Evolutionary conservation across 345 rosid species (phyloP), one percentile per base, ranked within the genome.

Genomic region (Hirschfeldia incana): DNA sequence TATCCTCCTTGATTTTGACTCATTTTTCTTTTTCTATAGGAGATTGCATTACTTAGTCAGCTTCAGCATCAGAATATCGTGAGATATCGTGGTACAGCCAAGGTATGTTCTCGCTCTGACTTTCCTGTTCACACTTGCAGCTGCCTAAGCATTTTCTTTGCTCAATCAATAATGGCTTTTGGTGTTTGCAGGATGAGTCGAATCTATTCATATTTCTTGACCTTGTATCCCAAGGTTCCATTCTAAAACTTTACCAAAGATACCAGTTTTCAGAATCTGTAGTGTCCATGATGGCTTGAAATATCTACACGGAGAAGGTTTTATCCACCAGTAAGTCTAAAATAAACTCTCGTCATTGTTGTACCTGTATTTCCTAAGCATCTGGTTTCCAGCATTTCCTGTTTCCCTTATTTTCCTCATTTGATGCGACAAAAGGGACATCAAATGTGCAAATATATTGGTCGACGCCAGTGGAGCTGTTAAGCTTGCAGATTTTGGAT

Each of bases 401-500:
- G 65, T 13, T 32, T 74, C 6, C 8, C 71, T 69, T 57, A 65
- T 46, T 57, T 80, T 57, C 27, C 36, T 71, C 34, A 44, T 81
- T 42, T 76, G 32, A 81, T 74, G 66, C 71, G 4, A 67, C 26
- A 15, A 46, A 46, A 94, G 98, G 94, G 98, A 94, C 80, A 84
- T 94, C 65, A 94, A 94, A 80, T 94, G 98, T 76, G 95, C 93
- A 76, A 94, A 92, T 79, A 86, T 94, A 79, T 77, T 94, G 84
- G 97, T 92, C 34, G 95, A 90, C 81, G 85, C 88, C 2, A 87
- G 28, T 84, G 98, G 97, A 69, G 89, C 83, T 0, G 95, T 94
- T 32, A 94, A 92, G 84, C 97, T 94, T 81, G 95, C 97, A 58
- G 98, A 94, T 84, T 94, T 92, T 85, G 98, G 98, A 60, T 84